Evolutionary conservation across 805 yeast genomes (phyloP).

Genomic region (Saccharomyces paradoxus): DNA sequence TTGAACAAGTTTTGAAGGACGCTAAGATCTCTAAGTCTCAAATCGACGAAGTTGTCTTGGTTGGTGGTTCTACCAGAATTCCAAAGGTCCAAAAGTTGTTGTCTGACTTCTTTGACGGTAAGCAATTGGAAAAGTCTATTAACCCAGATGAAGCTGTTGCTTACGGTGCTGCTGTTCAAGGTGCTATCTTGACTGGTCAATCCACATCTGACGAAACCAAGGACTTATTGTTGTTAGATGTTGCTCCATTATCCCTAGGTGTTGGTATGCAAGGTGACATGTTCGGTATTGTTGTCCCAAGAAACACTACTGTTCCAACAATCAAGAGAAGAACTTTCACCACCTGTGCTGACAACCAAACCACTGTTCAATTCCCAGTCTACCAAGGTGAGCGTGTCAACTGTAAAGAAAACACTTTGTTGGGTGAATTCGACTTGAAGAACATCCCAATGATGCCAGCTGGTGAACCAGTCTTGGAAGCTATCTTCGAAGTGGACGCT

Average conservation of each 20-base stretch:
- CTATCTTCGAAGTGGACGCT: constrained; percentile 97
- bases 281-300: constrained; percentile 96
- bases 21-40: constrained; percentile 74
- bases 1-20: constrained; percentile 89
- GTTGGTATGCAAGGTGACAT: constrained; percentile 99
- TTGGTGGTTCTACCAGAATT: constrained; percentile 98
- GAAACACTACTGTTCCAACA: constrained; percentile 98
- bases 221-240: constrained; percentile 91
- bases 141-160: constrained; percentile 99
- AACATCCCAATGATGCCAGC: constrained; percentile 97
- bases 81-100: constrained; percentile 94
- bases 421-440: constrained; percentile 96
- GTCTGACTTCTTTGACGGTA: constrained; percentile 92
- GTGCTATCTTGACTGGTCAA: constrained; percentile 92
- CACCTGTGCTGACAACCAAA: constrained; percentile 96
- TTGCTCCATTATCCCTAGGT: constrained; percentile 95
- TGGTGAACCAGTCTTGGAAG: constrained; percentile 98
- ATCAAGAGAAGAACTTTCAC: constrained; percentile 97
- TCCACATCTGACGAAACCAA: constrained; percentile 84
- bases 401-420: constrained; percentile 92
- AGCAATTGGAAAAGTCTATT: constrained; percentile 90
- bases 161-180: constrained; percentile 99
- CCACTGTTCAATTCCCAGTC: constrained; percentile 96
- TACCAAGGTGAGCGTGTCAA: constrained; percentile 99
- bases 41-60: constrained; percentile 90